Evolutionary conservation across 2,329 filamentous ascomycete genomes (phyloP).

Genomic region (Trichoderma koningii): DNA sequence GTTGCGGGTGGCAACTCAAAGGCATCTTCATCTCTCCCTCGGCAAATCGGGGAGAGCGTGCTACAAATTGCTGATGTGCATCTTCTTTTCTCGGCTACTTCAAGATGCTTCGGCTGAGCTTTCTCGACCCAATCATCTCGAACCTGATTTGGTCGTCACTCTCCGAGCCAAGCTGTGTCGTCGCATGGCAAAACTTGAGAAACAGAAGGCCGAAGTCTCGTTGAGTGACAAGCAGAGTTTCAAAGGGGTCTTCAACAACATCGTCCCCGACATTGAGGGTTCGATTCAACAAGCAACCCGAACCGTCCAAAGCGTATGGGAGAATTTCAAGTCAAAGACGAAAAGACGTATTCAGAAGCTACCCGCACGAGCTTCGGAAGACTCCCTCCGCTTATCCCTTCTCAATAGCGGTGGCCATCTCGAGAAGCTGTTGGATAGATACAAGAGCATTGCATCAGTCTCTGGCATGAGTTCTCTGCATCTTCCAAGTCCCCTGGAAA

Average conservation of each 20-base stretch:
- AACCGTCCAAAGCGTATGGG: conserved; percentile 43
- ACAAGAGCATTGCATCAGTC: not conserved
- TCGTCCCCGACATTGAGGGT: not conserved
- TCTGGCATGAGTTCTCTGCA: not conserved
- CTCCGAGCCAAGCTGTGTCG: conserved; percentile 26
- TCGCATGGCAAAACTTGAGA: conserved; percentile 20
- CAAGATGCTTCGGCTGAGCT: conserved; percentile 41
- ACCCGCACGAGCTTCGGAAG: conserved; percentile 39
- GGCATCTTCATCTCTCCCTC: conserved; percentile 36
- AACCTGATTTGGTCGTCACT: not conserved
- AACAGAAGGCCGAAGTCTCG: conserved; percentile 43
- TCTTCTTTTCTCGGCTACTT: conserved; percentile 7
- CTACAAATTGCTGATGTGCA: conserved; percentile 25
- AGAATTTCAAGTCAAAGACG: conserved; percentile 42
- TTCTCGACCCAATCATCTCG: conserved; percentile 29
- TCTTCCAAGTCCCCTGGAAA: not conserved
- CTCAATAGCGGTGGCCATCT: conserved; percentile 45
- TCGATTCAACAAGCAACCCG: conserved; percentile 29
- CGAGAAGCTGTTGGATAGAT: not conserved
- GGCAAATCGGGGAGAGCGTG: conserved; percentile 29
- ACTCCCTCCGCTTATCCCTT: conserved; percentile 43
- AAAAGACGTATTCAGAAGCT: conserved; percentile 47
- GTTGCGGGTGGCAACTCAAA: conserved; percentile 25
- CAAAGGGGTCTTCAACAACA: not conserved
- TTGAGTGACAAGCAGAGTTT: conserved; percentile 41